phyloP scores from a whole-genome alignment of 2,329 filamentous ascomycete species.

The Botrytis tulipae region DNA sequence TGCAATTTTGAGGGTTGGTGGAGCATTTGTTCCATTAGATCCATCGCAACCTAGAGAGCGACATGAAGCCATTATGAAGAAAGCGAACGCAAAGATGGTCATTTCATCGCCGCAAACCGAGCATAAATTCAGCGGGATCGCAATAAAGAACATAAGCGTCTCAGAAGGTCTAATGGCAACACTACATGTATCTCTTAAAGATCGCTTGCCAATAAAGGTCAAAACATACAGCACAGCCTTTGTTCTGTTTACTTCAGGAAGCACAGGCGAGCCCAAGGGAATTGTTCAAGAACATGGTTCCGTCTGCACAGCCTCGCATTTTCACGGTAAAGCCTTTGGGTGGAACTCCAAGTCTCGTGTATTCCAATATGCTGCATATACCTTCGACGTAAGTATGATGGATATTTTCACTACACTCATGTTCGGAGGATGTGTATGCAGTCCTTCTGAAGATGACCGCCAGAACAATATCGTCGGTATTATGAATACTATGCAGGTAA shows the following conservation, averaged over 20 bases:
- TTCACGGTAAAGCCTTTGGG: conserved; percentile 8
- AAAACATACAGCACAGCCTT: conserved; percentile 9
- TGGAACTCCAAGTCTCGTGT: conserved; percentile 10
- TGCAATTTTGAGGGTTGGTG: conserved; percentile 35
- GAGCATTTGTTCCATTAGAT: conserved; percentile 32
- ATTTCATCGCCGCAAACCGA: conserved; percentile 2
- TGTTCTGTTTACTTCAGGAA: conserved; percentile 35
- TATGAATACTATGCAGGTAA: conserved; percentile 26
- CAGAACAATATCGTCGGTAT: conserved; percentile 22
- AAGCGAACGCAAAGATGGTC: conserved; percentile 5
- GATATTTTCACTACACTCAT: conserved; percentile 30
- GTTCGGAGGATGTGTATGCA: conserved; percentile 29
- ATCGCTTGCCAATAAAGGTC: not conserved
- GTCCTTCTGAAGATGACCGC: conserved; percentile 30
- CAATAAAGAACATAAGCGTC: not conserved
- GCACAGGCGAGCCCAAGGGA: conserved; percentile 32
- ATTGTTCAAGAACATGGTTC: conserved; percentile 26
- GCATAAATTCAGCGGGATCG: not conserved
- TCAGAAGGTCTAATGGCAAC: not conserved
- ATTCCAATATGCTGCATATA: conserved; percentile 28
- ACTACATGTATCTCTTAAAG: not conserved
- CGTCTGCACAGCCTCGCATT: conserved; percentile 15
- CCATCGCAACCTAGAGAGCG: conserved; percentile 7
- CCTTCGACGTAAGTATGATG: conserved; percentile 28
- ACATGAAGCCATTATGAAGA: conserved; percentile 19